A percentile compares a stretch with the other conserved stretches of the same genome.
phyloP scores from a whole-genome alignment of 1,284 basidiomycete genomes.

The Leccinum pachyderme region DNA sequence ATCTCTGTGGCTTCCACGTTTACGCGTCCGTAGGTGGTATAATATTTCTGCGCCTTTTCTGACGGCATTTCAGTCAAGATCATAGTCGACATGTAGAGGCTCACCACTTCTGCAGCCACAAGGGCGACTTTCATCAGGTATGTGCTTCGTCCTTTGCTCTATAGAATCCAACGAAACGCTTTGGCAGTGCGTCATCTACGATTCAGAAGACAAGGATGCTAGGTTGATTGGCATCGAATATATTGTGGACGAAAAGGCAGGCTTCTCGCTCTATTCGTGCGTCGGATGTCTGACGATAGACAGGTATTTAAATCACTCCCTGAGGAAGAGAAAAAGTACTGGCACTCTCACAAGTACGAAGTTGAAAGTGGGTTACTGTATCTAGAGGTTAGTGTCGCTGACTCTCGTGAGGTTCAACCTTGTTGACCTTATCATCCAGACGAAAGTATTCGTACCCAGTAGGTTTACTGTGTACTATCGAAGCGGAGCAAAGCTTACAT shows the following conservation, averaged over 20 bases:
- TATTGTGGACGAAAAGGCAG: slow-evolving; percentile 43
- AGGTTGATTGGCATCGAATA: slow-evolving; percentile 55
- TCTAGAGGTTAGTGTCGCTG: slow-evolving; percentile 30
- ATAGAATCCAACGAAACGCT: slow-evolving; percentile 1
- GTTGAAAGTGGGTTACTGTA: slow-evolving; percentile 51
- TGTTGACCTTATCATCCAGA: slow-evolving; percentile 9
- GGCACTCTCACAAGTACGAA: slow-evolving; percentile 51
- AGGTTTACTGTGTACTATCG: slow-evolving; percentile 7
- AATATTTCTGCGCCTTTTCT: background rate
- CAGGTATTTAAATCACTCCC: slow-evolving; percentile 42
- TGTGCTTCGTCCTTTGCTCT: background rate
- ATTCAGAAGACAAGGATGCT: slow-evolving; percentile 43
- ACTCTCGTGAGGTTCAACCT: background rate
- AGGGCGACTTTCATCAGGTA: slow-evolving; percentile 21
- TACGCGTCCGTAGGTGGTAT: slow-evolving; percentile 30
- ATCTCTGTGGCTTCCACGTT: slow-evolving; percentile 46
- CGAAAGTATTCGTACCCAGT: slow-evolving; percentile 41
- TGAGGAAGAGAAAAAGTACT: slow-evolving; percentile 47
- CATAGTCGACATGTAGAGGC: slow-evolving; percentile 20
- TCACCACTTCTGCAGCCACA: slow-evolving; percentile 34
- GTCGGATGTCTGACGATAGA: background rate
- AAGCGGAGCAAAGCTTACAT: background rate
- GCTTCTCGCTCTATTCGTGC: background rate
- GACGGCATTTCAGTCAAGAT: background rate
- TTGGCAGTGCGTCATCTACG: slow-evolving; percentile 43